A percentile compares a stretch with the other conserved stretches of the same genome.
These are phyloP conservation scores for Linanthus parryae DNA, from an alignment of 148 eudicot species.

Conservation along the genomic window DNA sequence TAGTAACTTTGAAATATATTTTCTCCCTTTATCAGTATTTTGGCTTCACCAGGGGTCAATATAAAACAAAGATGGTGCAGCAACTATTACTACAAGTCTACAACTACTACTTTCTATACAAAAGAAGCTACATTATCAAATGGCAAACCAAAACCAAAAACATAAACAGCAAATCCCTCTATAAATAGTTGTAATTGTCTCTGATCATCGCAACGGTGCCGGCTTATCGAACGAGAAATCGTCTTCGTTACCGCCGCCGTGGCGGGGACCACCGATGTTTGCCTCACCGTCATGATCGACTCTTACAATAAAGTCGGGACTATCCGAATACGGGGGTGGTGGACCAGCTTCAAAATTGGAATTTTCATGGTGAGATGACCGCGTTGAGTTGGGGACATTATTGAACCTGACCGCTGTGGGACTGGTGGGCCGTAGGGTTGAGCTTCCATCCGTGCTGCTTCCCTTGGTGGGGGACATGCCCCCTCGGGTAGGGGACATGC, in stretches of 20 bases:
- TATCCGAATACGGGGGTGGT: conserved; percentile 6
- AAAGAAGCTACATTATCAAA: too few species aligned
- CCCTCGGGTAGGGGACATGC: too few species aligned
- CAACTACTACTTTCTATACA: too few species aligned
- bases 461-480: conserved; percentile 21
- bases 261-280: conserved; percentile 10
- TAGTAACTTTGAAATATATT: too few species aligned
- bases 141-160: too few species aligned
- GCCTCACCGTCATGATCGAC: conserved; percentile 27
- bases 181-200: too few species aligned
- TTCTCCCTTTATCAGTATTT: too few species aligned
- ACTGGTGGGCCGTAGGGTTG: conserved; percentile 26
- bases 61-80: too few species aligned
- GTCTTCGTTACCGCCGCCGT: conserved; percentile 2
- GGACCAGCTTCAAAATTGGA: conserved; percentile 24
- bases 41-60: too few species aligned
- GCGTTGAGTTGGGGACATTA: conserved; percentile 44
- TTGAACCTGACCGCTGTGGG: conserved; percentile 46
- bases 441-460: conserved; percentile 25
- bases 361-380: conserved; percentile 3
- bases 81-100: too few species aligned
- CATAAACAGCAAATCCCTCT: too few species aligned
- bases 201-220: not conserved
- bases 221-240: conserved; percentile 22
- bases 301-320: conserved; percentile 23